phyloP scores from a whole-genome alignment of 2,329 filamentous ascomycete genomes.

The Fusarium sublunatum region DNA sequence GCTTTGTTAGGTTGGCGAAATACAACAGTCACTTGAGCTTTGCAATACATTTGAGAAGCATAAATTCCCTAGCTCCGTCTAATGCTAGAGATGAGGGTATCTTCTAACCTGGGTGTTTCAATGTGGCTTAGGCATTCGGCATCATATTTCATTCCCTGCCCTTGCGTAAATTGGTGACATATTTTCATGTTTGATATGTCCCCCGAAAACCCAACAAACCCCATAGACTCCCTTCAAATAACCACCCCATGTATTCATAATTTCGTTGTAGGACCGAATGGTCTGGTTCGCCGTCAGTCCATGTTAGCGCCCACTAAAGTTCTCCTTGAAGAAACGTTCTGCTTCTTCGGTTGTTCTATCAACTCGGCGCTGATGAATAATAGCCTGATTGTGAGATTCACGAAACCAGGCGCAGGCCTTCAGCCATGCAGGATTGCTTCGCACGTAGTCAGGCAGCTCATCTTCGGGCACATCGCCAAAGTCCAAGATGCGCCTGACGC shows the following conservation, averaged over 20 bases:
- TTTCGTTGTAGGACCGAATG: neutral
- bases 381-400: constrained; percentile 42
- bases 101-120: neutral
- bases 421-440: constrained; percentile 59
- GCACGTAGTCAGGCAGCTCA: constrained; percentile 59
- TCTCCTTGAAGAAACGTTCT: constrained; percentile 34
- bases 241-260: neutral
- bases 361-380: constrained; percentile 22
- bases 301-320: constrained; percentile 6
- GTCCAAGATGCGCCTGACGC: constrained; percentile 47
- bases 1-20: neutral
- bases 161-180: neutral
- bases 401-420: constrained; percentile 55
- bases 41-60: neutral
- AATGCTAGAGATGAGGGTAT: neutral
- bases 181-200: neutral
- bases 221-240: neutral
- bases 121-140: neutral
- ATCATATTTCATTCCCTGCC: neutral
- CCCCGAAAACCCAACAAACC: neutral
- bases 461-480: constrained; percentile 54
- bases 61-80: neutral
- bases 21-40: neutral
- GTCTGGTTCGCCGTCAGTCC: neutral
- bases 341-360: constrained; percentile 40